phyloP scores from a whole-genome alignment of 495 filamentous ascomycete species.

The Halenospora varia region DNA sequence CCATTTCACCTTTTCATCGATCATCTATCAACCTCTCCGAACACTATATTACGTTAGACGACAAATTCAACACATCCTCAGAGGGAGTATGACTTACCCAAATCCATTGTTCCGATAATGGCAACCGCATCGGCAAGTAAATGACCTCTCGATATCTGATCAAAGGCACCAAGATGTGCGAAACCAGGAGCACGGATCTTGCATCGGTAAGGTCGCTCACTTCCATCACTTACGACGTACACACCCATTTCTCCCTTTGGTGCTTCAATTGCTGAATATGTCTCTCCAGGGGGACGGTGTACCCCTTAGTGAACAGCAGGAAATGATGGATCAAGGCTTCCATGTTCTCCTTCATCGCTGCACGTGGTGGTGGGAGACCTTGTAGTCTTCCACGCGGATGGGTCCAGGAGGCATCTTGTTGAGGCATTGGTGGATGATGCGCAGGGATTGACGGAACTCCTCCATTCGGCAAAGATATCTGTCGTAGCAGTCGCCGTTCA shows the following conservation, averaged over 20 bases:
- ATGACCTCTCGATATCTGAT: constrained; percentile 88
- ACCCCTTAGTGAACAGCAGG: constrained; percentile 96
- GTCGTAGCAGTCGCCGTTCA: constrained; percentile 99
- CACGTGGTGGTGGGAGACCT: constrained; percentile 91
- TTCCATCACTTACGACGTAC: constrained; percentile 94
- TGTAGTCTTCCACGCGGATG: constrained; percentile 95
- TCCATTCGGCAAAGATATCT: constrained; percentile 99
- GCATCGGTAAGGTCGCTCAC: constrained; percentile 93
- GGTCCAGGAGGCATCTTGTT: constrained; percentile 98
- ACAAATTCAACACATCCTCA: neutral
- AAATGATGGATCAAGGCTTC: constrained; percentile 99
- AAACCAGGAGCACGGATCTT: constrained; percentile 97
- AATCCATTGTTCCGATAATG: constrained; percentile 93
- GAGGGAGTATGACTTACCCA: constrained; percentile 41
- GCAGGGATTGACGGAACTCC: constrained; percentile 95
- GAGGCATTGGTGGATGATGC: constrained; percentile 97
- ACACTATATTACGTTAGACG: constrained; percentile 30
- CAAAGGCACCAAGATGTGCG: constrained; percentile 90
- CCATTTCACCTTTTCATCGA: constrained; percentile 6
- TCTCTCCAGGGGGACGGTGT: constrained; percentile 97
- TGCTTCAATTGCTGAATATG: constrained; percentile 95
- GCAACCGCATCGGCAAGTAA: constrained; percentile 94
- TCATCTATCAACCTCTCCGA: constrained; percentile 68
- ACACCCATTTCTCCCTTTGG: constrained; percentile 99
- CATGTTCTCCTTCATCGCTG: constrained; percentile 99